Conservation (phyloP, 805 yeast genomes). For the Barnettozyma californica region DNA sequence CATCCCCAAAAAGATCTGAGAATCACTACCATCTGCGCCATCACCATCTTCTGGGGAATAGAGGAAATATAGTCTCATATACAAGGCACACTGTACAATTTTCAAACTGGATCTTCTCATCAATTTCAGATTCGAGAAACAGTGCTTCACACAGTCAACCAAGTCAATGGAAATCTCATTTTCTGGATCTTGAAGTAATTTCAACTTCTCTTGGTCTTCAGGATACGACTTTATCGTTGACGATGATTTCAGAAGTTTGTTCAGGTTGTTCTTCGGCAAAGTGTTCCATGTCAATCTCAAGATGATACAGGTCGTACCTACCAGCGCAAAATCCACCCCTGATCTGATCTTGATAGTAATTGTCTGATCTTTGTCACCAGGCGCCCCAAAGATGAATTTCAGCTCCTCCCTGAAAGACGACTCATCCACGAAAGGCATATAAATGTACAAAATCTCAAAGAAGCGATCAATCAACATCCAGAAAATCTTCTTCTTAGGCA, state of each 20-base stretch:
- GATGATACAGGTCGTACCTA: slow-evolving; percentile 48
- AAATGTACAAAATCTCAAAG: slow-evolving; percentile 55
- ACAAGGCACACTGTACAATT: slow-evolving; percentile 55
- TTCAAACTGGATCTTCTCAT: slow-evolving; percentile 41
- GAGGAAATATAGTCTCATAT: slow-evolving; percentile 48
- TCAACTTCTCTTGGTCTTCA: slow-evolving; percentile 14
- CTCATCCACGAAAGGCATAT: slow-evolving; percentile 65
- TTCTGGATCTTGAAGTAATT: slow-evolving; percentile 33
- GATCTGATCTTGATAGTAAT: slow-evolving; percentile 29
- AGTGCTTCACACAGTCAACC: slow-evolving; percentile 41
- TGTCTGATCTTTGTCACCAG: slow-evolving; percentile 26
- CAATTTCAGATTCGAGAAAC: slow-evolving; percentile 37
- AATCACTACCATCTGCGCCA: slow-evolving; percentile 53
- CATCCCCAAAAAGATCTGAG: slow-evolving; percentile 50
- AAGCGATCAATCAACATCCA: slow-evolving; percentile 55
- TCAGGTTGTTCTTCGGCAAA: slow-evolving; percentile 36
- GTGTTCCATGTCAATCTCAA: slow-evolving; percentile 53
- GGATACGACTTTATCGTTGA: slow-evolving; percentile 15
- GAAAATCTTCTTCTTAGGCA: slow-evolving; percentile 52
- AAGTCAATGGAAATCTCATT: slow-evolving; percentile 36
- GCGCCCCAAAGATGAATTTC: slow-evolving; percentile 38
- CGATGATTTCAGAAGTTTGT: slow-evolving; percentile 12
- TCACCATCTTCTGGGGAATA: slow-evolving; percentile 59
- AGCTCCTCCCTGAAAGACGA: slow-evolving; percentile 39
- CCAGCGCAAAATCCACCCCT: slow-evolving; percentile 37